Evolutionary conservation across 495 filamentous ascomycete species (phyloP).

Genomic region (Xylaria scruposa): DNA sequence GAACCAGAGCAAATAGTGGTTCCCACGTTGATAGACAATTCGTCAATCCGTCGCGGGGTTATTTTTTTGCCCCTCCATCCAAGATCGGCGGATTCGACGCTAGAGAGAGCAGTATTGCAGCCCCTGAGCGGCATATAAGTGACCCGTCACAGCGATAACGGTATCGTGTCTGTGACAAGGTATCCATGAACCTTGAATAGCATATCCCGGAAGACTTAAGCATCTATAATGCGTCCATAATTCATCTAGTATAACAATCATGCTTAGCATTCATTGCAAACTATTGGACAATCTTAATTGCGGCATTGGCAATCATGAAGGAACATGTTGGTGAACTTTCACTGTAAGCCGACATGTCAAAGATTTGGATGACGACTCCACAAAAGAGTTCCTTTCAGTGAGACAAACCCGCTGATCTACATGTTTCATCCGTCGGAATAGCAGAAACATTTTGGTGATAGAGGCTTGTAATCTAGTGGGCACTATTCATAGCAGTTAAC

Average conservation of each 20-base stretch:
- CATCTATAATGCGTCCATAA: not conserved
- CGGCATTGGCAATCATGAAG: not conserved
- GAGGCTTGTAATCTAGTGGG: no score
- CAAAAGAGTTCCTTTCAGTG: not conserved
- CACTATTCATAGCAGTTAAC: no score
- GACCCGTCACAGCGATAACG: slow-evolving; percentile 7
- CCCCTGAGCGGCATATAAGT: slow-evolving; percentile 1
- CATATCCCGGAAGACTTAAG: not conserved
- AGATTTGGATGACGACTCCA: not conserved
- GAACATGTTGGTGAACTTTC: not conserved
- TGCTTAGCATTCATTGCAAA: not conserved
- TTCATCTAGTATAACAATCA: not conserved
- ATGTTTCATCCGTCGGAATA: not conserved
- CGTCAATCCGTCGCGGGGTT: slow-evolving; percentile 20
- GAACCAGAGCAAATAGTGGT: slow-evolving; percentile 11
- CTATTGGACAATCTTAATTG: not conserved
- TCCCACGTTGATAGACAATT: slow-evolving; percentile 21
- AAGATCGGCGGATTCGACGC: slow-evolving; percentile 16
- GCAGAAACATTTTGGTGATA: no score
- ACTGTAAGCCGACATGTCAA: not conserved
- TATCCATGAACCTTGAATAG: not conserved
- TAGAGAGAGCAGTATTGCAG: slow-evolving; percentile 4
- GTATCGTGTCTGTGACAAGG: not conserved
- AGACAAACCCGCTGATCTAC: not conserved
- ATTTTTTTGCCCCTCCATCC: slow-evolving; percentile 13